Conservation (phyloP, 2,329 filamentous ascomycete species). For the Metarhizium guizhouense region DNA sequence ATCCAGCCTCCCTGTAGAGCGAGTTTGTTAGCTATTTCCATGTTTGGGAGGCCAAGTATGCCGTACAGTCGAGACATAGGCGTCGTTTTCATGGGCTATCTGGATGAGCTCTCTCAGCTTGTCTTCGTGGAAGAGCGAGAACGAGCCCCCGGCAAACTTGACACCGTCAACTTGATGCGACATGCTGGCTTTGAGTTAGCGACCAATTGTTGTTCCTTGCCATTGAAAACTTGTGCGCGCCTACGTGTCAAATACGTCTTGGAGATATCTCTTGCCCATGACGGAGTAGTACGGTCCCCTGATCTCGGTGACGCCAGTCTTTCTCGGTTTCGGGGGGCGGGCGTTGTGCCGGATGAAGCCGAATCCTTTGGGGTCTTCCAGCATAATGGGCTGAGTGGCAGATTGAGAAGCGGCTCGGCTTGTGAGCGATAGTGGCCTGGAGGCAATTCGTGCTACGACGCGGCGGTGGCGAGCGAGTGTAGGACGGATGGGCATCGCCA, state of each 20-base stretch:
- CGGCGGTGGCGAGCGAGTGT: background rate
- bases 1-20: background rate
- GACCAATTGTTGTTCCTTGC: background rate
- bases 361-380: constrained; percentile 38
- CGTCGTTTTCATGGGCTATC: constrained; percentile 3
- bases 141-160: constrained; percentile 37
- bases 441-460: background rate
- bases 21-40: background rate
- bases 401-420: background rate
- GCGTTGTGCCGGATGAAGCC: constrained; percentile 34
- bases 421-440: background rate
- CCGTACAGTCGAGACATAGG: background rate
- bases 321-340: constrained; percentile 37
- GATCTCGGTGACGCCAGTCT: constrained; percentile 43
- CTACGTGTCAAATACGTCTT: constrained; percentile 43
- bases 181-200: constrained; percentile 26
- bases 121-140: background rate
- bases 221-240: too few species aligned
- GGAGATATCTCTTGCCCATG: constrained; percentile 42
- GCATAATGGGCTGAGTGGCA: constrained; percentile 19
- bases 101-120: constrained; percentile 4
- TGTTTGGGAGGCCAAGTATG: too few species aligned
- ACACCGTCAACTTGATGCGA: constrained; percentile 44
- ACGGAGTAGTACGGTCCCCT: constrained; percentile 46
- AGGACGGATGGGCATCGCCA: background rate